Evolutionary conservation across 176 grass and related monocot genomes (phyloP), one percentile per base, ranked within the genome.

Genomic region (Musa acuminata): DNA sequence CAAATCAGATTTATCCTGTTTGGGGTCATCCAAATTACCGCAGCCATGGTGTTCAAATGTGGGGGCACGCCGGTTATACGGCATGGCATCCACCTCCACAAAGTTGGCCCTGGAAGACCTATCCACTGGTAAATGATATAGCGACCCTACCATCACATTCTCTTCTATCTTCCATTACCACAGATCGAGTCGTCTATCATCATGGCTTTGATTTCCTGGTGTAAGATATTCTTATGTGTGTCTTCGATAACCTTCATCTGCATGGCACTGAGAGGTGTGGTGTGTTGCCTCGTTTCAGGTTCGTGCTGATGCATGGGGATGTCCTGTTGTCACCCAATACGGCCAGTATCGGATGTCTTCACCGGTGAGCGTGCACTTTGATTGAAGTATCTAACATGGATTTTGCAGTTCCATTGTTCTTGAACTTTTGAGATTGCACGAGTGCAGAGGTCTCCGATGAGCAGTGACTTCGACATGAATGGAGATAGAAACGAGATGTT

Each of bases 301-400:
- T 35, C 53, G 83, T 64, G 80, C 80, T 25, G 85, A 87, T 67
- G 74, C 85, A 43, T 87, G 76, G 80, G 85, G 85, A 22, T 80
- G 80, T 64, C 85, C 85, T 0, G 80, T 87, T 53, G 65, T 64
- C 70, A 49, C 71, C 11, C 76, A 77, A 9, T 83, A 83, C 54
- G 49, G 20, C 6, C 76, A 64, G 69, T 73, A 65, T 49, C 64
- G 57, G 16, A 55, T 75, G 22, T 49, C 71, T 72, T 55, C 76
- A 53, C 78, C 83, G 8, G 84, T 86, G 72, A 82, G 84, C 16
- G 22, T 3, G 35, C 35, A 6, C 35, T 43, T 43, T 13, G 70
- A 64, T 50, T 53, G 23, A 10, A 19, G 9, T 50, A 23, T 5
- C 52, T 52, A 13, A 8, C 60, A 69, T 67, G 57, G 13, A 69